Evolutionary conservation across 1,284 basidiomycete genomes (phyloP), one percentile per base, ranked within the genome.

Genomic region (Irpex rosettiformis): DNA sequence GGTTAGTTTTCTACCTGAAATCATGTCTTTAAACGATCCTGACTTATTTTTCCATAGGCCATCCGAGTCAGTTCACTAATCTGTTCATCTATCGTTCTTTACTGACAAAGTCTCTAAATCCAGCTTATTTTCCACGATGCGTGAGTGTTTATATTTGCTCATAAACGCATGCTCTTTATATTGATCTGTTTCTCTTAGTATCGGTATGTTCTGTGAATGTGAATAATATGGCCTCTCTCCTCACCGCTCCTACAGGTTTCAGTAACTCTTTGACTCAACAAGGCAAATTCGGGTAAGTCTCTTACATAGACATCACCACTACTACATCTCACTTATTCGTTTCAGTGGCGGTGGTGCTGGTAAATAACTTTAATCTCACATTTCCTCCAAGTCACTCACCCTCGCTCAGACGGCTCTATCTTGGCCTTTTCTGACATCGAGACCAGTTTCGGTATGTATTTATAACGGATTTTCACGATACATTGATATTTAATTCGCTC

Each of bases 71-170:
- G 43, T 47, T 18, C 21, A 10, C 43, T 18, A 16, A 10, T 21
- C 43, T 47, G 18, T 47, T 24, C 43, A 10, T 16, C 18, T 16
- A 18, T 47, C 5, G 43, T 16, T 47, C 11, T 11, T 3, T 10
- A 18, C 43, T 47, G 43, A 24, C n/a, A 21, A 24, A 10, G 43
- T 21, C 18, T 18, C 10, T 18, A 18, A 21, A 10, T 77, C 27
- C 72, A 76, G 21, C 62, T 77, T 59, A 72, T 73, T 16, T 77
- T 78, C 71, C 76, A 78, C 66, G 76, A 77, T 58, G 43, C 43
- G 43, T 47, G 22, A 21, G 43, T 47, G 8, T 10, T 1, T n/a
- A 48, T 54, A 25, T 27, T 21, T 54, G 11, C 33, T 13, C 7
- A n/a, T 53, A 11, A 27, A 22, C 11, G 22, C 51, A 16, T 24